phyloP scores from a whole-genome alignment of 106 monocot species.

The Platanthera guangdongensis region DNA sequence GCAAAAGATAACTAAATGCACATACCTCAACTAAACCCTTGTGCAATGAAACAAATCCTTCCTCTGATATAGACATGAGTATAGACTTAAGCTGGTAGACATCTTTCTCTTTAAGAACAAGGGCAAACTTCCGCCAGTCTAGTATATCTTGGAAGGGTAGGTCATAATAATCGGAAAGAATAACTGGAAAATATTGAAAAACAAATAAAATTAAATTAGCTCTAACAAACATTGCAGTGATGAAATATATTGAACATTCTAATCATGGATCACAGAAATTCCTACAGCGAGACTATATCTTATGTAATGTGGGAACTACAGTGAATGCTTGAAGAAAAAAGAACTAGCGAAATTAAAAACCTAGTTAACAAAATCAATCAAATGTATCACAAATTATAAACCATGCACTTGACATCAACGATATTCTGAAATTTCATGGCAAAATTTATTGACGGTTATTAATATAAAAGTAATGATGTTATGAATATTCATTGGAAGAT shows the following conservation, averaged over 20 bases:
- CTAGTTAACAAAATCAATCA: no score
- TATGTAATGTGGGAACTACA: no score
- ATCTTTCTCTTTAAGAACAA: constrained; percentile 82
- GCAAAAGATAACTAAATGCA: neutral
- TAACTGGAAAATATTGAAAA: constrained; percentile 42
- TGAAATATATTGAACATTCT: neutral
- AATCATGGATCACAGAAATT: neutral
- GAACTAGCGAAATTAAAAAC: no score
- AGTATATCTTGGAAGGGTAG: constrained; percentile 90
- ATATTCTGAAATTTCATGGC: no score
- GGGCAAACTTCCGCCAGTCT: constrained; percentile 73
- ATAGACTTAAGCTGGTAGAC: constrained; percentile 77
- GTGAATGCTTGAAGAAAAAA: no score
- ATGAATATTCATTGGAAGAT: no score
- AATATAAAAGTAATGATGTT: no score
- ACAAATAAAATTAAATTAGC: neutral
- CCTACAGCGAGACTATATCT: no score
- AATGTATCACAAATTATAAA: no score
- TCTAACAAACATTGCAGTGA: neutral
- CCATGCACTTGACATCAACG: no score
- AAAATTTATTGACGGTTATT: no score
- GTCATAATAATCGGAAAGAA: constrained; percentile 89
- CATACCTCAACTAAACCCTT: constrained; percentile 70
- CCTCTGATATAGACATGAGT: constrained; percentile 63
- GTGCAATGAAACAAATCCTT: constrained; percentile 57